Evolutionary conservation across 2,329 filamentous ascomycete species (phyloP), one percentile per base, ranked within the genome.

Genomic region (Claviceps lovelessii): DNA sequence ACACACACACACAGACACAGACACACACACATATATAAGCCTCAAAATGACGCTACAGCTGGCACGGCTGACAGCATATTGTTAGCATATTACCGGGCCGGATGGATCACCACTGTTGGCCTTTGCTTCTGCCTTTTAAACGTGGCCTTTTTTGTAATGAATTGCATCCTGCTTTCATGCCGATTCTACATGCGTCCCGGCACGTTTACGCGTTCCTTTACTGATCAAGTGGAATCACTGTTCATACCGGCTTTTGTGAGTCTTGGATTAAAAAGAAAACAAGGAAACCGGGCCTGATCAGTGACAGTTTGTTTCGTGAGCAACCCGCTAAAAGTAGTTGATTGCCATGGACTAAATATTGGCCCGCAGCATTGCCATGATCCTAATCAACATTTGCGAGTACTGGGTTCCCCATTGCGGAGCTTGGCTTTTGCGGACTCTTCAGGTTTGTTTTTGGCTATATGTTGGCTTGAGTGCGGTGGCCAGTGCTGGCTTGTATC

Each of bases 311-410:
- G 70, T 74, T 53, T 74, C 71, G 71, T 74, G 62, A 67, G 72
- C 44, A 41, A n/a, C 13, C 59, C n/a, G 37, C 28, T 13, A 7
- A n/a, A 15, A 37, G 39, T 44, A 41, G 11, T 51, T 33, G 37
- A 9, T 41, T 50, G 10, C 11, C 17, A 35, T 19, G n/a, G 29
- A 33, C 53, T 46, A 46, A 51, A 51, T 8, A 8, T 31, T 10
- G 23, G 49, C 28, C 13, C 51, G 46, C 47, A 54, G 51, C 39
- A 77, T 86, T 57, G 87, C 84, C 28, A 88, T 88, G 45, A 80
- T 90, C 35, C 73, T 89, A 60, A 88, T 88, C 62, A 91, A 89
- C 59, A 80, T 86, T 35, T 85, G 83, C 46, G 82, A 93, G 64
- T 93, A 90, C 64, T 88, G 86, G 0, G 73, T 82, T 6, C 73